Conservation (phyloP, 805 yeast species). For the Crinitomyces ghanaensis region DNA sequence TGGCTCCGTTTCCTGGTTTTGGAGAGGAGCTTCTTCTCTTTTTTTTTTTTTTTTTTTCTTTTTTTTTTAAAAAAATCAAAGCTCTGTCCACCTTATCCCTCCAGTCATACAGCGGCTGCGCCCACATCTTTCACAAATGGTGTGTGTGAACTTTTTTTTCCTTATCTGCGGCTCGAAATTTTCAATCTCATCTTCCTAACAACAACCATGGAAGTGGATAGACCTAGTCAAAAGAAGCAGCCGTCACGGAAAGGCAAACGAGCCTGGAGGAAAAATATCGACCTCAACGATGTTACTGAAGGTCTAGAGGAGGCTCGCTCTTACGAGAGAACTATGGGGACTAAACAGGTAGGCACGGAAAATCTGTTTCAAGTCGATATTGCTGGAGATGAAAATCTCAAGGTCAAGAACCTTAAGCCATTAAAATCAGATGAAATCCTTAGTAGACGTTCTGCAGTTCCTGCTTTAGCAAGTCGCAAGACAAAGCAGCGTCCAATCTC, state of each 20-base stretch:
- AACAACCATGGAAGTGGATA: conserved; percentile 26
- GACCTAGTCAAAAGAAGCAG: conserved; percentile 55
- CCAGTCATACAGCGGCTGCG: too few species aligned
- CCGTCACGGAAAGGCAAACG: conserved; percentile 84
- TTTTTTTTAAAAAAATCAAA: too few species aligned
- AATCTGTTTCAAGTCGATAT: conserved; percentile 57
- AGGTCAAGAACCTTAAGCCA: conserved; percentile 31
- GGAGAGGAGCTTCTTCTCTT: too few species aligned
- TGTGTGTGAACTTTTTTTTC: too few species aligned
- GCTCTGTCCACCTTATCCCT: too few species aligned
- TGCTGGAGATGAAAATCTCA: conserved; percentile 40
- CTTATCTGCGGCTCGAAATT: too few species aligned
- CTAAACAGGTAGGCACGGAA: conserved; percentile 6
- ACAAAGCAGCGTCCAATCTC: conserved; percentile 49
- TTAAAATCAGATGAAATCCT: conserved; percentile 61
- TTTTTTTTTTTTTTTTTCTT: too few species aligned
- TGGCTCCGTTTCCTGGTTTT: too few species aligned
- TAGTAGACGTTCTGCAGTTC: conserved; percentile 65
- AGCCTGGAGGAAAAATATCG: conserved; percentile 89
- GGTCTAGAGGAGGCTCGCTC: conserved; percentile 63
- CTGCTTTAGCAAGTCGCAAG: conserved; percentile 40
- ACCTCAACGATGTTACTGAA: conserved; percentile 63
- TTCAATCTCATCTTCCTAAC: too few species aligned
- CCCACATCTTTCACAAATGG: too few species aligned
- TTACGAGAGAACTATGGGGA: conserved; percentile 30